Base-by-base conservation (phyloP, 1,284 basidiomycete genomes). In the Chalciporus sp. region DNA sequence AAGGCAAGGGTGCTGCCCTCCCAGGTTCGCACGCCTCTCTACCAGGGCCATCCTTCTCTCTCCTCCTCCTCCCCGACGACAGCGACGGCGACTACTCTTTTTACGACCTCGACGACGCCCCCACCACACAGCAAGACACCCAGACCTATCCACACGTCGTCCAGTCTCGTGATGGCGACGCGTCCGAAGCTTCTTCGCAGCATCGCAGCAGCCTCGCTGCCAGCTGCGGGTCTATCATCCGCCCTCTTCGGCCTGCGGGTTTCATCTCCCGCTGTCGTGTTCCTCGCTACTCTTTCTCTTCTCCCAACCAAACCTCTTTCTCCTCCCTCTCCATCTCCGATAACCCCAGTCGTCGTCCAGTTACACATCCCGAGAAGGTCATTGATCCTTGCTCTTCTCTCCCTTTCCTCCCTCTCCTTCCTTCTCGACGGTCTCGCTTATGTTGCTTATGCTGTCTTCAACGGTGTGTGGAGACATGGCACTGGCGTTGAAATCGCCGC, bases 401-500 rank as follows among this genome's bases (percentile, higher is more conserved):
- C 85, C 52, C 75, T 92, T 48, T 65, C 85, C 71, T 85, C 94
- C 75, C 60, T 95, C 74, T 79, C 94, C 70, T 85, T 92, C 82
- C 83, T 99, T 76, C 75, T 94, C 74, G 82, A 99, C 80, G 79
- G 95, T 52, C 73, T 88, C 47, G 76, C 84, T 8, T 86, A 89
- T 63, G 81, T 86, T 47, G 70, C 82, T 20, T 80, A 80, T 63
- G 82, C 85, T 23, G 77, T 92, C 42, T 63, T 92, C 57, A 74
- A 78, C 61, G 83, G 85, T 62, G 60, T 75, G 17, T 92, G 90
- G 90, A 80, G 76, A 10, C 73, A 72, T 45, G 70, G 78, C 59
- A 83, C 83, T n/a, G 85, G 84, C 17, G 77, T 91, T 51, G 88
- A 90, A 62, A 71, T 86, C 58, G 85, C 82, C 54, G 77, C 88